phyloP scores from a whole-genome alignment of 2,329 filamentous ascomycete species.

The Monosporascus sp. region DNA sequence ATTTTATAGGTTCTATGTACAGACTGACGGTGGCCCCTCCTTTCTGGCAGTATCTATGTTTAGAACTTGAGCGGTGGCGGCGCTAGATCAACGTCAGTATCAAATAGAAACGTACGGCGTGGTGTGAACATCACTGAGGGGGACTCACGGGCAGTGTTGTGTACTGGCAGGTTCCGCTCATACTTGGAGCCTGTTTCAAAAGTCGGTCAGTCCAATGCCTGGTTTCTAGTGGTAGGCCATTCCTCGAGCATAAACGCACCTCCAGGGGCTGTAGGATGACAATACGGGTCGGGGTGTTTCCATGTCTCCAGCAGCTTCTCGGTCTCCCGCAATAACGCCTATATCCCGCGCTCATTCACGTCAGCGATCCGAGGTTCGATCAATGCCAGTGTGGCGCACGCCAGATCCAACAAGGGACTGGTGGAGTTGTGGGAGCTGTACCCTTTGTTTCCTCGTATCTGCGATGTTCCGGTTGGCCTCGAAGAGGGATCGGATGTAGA shows the following conservation, averaged over 20 bases:
- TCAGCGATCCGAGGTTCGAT: conserved; percentile 7
- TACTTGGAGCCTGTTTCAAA: conserved; percentile 75
- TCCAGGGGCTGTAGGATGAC: conserved; percentile 84
- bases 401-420: neutral
- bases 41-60: conserved; percentile 5
- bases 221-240: neutral
- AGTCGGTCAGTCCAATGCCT: neutral
- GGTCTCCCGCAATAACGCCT: conserved; percentile 83
- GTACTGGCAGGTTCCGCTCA: conserved; percentile 84
- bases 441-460: conserved; percentile 81
- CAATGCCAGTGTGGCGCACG: neutral
- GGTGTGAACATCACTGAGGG: neutral
- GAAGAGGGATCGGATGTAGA: conserved; percentile 93
- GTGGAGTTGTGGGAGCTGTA: conserved; percentile 33
- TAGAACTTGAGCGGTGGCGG: conserved; percentile 48
- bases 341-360: conserved; percentile 1
- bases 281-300: conserved; percentile 97
- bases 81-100: conserved; percentile 31
- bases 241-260: conserved; percentile 51
- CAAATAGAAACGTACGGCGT: neutral
- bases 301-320: conserved; percentile 84
- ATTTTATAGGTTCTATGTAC: conserved; percentile 30
- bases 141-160: conserved; percentile 73
- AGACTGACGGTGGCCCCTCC: conserved; percentile 15
- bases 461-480: conserved; percentile 85